A percentile compares a stretch with the other conserved stretches of the same genome.
Evolutionary conservation across 1,284 basidiomycete genomes (phyloP).

Genomic region (Cerioporus squamosus): DNA sequence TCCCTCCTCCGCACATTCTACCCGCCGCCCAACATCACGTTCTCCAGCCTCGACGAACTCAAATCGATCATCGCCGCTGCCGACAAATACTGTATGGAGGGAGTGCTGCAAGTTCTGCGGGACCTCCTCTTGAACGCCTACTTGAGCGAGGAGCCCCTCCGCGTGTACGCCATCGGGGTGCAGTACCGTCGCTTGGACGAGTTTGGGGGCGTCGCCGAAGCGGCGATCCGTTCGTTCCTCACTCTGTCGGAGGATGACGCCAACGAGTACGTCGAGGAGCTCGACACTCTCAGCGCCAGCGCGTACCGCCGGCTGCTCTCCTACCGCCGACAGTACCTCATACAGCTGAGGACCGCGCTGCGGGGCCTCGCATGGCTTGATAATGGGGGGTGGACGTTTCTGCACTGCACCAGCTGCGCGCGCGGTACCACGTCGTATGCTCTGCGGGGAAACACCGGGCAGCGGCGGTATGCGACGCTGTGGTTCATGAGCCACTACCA

Average conservation of each 20-base stretch:
- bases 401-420: neutral
- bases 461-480: too few relatives aligned
- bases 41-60: neutral
- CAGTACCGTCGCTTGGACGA: neutral
- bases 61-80: neutral
- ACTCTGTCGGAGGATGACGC: neutral
- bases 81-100: constrained; percentile 6
- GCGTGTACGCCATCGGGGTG: constrained; percentile 2
- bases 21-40: neutral
- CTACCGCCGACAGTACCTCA: constrained; percentile 1
- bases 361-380: neutral
- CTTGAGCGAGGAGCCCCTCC: neutral
- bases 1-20: constrained; percentile 1
- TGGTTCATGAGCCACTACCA: too few relatives aligned
- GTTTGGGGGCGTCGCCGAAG: neutral
- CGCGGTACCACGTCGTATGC: neutral
- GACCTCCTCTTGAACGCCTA: neutral
- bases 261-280: constrained; percentile 12
- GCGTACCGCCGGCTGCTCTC: constrained; percentile 14
- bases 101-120: neutral
- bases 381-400: neutral
- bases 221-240: neutral
- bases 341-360: neutral
- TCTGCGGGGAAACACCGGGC: too few relatives aligned
- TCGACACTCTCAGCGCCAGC: constrained; percentile 14